A percentile compares a stretch with the other conserved stretches of the same genome.
phyloP scores from a whole-genome alignment of 345 rosid genomes.

The Alliaria petiolata region DNA sequence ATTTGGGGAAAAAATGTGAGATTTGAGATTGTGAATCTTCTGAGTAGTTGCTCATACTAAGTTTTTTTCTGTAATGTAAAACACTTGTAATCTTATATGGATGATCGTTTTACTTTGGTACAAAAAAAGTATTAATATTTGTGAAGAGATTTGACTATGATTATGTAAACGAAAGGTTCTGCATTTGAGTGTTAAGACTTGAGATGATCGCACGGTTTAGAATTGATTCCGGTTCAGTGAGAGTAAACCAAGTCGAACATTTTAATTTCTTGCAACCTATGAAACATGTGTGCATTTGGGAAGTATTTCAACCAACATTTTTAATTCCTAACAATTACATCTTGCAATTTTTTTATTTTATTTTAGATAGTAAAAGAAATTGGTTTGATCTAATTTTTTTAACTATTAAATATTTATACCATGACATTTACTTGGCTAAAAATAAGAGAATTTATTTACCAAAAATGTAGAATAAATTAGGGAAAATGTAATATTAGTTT shows the following conservation, averaged over 20 bases:
- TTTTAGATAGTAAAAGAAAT: too few relatives aligned
- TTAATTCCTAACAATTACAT: too few relatives aligned
- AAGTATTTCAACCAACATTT: too few relatives aligned
- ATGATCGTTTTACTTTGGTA: background rate
- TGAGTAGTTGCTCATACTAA: conserved; percentile 10
- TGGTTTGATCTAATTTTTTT: too few relatives aligned
- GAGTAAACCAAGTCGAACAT: background rate
- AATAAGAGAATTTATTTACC: too few relatives aligned
- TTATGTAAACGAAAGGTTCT: background rate
- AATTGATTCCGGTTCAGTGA: too few relatives aligned
- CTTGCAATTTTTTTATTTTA: too few relatives aligned
- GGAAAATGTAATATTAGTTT: background rate
- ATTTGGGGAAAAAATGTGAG: conserved; percentile 4
- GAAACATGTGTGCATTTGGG: too few relatives aligned
- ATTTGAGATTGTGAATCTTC: conserved; percentile 3
- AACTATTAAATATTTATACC: too few relatives aligned
- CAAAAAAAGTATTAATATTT: background rate
- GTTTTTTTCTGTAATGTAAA: conserved; percentile 15
- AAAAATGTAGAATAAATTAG: too few relatives aligned
- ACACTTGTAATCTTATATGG: background rate
- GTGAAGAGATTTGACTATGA: background rate
- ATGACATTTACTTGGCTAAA: too few relatives aligned
- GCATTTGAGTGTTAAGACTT: background rate
- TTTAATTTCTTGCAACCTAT: too few relatives aligned
- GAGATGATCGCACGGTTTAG: background rate